These are phyloP conservation scores for Rhodosporidiobolus odoratus DNA, from an alignment of 768 basidiomycete species.

Conservation along the genomic window DNA sequence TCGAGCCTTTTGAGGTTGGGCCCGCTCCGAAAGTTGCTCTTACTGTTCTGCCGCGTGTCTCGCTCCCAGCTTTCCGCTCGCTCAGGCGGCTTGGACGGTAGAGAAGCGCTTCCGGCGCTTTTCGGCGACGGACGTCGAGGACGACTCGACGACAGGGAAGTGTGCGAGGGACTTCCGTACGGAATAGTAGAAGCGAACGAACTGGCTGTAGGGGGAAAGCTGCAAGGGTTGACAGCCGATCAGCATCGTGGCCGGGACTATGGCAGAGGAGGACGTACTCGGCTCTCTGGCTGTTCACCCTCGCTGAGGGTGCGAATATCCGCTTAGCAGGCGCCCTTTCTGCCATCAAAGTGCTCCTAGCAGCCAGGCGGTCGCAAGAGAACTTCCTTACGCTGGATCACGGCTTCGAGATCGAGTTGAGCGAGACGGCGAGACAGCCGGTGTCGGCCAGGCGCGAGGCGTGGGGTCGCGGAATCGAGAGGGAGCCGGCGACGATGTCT, in stretches of 20 bases:
- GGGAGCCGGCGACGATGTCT: no score
- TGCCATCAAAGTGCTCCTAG: not conserved
- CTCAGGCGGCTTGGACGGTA: not conserved
- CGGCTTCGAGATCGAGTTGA: not conserved
- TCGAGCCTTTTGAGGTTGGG: not conserved
- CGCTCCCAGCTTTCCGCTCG: conserved; percentile 7
- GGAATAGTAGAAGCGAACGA: not conserved
- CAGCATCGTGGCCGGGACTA: not conserved
- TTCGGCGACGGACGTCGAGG: conserved; percentile 1
- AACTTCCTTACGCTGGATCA: no score
- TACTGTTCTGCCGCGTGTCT: not conserved
- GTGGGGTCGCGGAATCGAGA: no score
- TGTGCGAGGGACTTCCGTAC: not conserved
- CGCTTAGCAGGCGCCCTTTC: not conserved
- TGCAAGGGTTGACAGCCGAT: not conserved
- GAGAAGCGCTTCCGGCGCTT: not conserved
- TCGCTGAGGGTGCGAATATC: not conserved
- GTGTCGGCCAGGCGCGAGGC: no score
- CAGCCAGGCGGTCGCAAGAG: no score
- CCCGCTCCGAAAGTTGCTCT: not conserved
- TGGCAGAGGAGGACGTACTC: not conserved
- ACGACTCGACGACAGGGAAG: no score
- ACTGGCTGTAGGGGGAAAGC: not conserved
- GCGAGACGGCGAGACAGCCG: not conserved
- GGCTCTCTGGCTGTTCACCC: not conserved